phyloP scores from a whole-genome alignment of 805 yeast genomes.

The Lachancea thermotolerans region DNA sequence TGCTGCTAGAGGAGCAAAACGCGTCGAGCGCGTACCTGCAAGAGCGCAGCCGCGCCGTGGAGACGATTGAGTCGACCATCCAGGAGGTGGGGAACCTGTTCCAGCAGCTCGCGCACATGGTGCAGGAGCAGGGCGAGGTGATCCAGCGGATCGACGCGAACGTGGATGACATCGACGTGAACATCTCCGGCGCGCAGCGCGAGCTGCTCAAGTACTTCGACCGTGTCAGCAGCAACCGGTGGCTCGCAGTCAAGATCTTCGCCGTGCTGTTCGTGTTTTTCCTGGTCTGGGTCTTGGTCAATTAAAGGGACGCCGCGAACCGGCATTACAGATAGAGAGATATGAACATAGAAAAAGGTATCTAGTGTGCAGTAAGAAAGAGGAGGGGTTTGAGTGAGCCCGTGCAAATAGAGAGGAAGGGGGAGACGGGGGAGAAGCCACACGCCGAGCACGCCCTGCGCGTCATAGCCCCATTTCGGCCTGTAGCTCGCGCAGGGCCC shows the following conservation, averaged over 20 bases:
- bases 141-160: constrained; percentile 93
- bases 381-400: not conserved
- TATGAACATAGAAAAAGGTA: not conserved
- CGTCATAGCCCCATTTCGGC: constrained; percentile 76
- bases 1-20: constrained; percentile 80
- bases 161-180: constrained; percentile 86
- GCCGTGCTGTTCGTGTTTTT: constrained; percentile 77
- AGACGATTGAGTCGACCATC: constrained; percentile 93
- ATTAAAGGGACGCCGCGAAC: constrained; percentile 30
- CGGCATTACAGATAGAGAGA: not conserved
- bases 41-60: constrained; percentile 85
- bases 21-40: constrained; percentile 58
- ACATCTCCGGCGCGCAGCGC: constrained; percentile 89
- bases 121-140: constrained; percentile 92
- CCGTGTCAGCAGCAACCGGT: constrained; percentile 79
- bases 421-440: too few species aligned
- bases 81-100: constrained; percentile 93
- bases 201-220: constrained; percentile 88
- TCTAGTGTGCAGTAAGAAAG: not conserved
- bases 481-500: constrained; percentile 71
- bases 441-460: constrained; percentile 4
- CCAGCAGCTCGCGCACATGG: constrained; percentile 95
- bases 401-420: not conserved
- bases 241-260: constrained; percentile 86
- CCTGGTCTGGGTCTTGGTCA: constrained; percentile 71